Conservation (phyloP, 768 basidiomycete species). For the Hortiboletus flavorubellus region DNA sequence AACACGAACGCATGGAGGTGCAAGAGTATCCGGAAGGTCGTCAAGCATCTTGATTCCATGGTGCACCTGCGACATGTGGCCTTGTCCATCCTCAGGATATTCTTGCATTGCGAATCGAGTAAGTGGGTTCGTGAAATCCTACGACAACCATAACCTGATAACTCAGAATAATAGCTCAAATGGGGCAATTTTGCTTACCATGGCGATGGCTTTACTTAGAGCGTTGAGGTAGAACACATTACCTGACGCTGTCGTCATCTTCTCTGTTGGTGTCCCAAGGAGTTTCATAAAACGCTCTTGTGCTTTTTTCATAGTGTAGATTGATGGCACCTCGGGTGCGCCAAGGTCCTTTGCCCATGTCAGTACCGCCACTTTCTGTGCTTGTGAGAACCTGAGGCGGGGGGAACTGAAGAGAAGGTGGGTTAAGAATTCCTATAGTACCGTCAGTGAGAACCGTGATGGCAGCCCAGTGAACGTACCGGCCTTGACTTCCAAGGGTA, state of each 20-base stretch:
- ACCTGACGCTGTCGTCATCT: constrained; percentile 16
- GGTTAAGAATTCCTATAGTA: constrained; percentile 29
- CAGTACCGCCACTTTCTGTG: constrained; percentile 29
- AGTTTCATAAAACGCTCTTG: constrained; percentile 14
- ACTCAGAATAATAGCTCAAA: not conserved
- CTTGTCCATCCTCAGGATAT: constrained; percentile 27
- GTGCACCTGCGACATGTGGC: constrained; percentile 22
- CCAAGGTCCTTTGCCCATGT: constrained; percentile 29
- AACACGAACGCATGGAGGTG: constrained; percentile 24
- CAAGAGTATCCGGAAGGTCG: constrained; percentile 22
- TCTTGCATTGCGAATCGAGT: constrained; percentile 21
- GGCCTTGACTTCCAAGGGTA: not conserved
- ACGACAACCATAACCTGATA: not conserved
- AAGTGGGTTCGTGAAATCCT: constrained; percentile 24
- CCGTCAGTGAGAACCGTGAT: not conserved
- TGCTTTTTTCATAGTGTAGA: constrained; percentile 21
- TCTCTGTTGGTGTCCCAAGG: constrained; percentile 24
- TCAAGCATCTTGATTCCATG: constrained; percentile 30
- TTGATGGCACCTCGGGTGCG: constrained; percentile 25
- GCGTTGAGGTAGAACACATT: constrained; percentile 31
- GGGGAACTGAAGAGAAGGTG: constrained; percentile 34
- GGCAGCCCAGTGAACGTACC: not conserved
- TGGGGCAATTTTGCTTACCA: constrained; percentile 7
- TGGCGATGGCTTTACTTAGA: constrained; percentile 14
- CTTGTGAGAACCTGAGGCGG: constrained; percentile 27